Evolutionary conservation across 2,329 filamentous ascomycete genomes (phyloP).

Genomic region (Phialocephala sp.): DNA sequence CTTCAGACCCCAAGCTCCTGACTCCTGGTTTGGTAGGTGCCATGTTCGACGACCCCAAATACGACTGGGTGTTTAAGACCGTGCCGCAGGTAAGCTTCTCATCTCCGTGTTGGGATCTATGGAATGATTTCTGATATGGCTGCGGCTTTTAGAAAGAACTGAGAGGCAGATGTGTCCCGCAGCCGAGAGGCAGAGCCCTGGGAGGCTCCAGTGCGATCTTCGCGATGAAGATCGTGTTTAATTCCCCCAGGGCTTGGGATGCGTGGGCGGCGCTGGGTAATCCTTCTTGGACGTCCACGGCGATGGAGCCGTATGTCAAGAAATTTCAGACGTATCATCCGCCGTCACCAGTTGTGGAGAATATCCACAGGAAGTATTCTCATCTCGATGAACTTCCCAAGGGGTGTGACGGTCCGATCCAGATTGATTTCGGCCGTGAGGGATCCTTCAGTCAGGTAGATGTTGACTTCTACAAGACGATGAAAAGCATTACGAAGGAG

Average conservation of each 20-base stretch:
- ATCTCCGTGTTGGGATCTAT: neutral
- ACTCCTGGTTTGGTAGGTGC: slow-evolving; percentile 43
- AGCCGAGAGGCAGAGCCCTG: slow-evolving; percentile 43
- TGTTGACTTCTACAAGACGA: slow-evolving; percentile 21
- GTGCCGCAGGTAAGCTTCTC: slow-evolving; percentile 42
- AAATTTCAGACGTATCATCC: slow-evolving; percentile 20
- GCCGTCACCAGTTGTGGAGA: neutral
- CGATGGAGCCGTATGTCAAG: slow-evolving; percentile 14
- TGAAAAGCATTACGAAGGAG: slow-evolving; percentile 20
- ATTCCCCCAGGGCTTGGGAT: slow-evolving; percentile 31
- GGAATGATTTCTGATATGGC: slow-evolving; percentile 27
- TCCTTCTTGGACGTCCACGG: slow-evolving; percentile 46
- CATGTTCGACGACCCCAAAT: slow-evolving; percentile 43
- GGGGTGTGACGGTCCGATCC: slow-evolving; percentile 16
- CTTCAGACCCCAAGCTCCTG: slow-evolving; percentile 43
- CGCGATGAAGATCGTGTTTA: slow-evolving; percentile 15
- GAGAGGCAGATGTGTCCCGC: slow-evolving; percentile 23
- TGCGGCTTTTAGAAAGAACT: slow-evolving; percentile 18
- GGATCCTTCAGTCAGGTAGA: neutral
- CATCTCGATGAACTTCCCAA: slow-evolving; percentile 9
- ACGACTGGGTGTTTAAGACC: slow-evolving; percentile 47
- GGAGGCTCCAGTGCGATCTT: slow-evolving; percentile 46
- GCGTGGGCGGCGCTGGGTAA: slow-evolving; percentile 49
- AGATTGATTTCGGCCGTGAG: slow-evolving; percentile 15
- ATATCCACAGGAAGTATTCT: neutral